A percentile compares a stretch with the other conserved stretches of the same genome.
Evolutionary conservation across 1,139 yeast species (phyloP).

Genomic region (Torulaspora pretoriensis): DNA sequence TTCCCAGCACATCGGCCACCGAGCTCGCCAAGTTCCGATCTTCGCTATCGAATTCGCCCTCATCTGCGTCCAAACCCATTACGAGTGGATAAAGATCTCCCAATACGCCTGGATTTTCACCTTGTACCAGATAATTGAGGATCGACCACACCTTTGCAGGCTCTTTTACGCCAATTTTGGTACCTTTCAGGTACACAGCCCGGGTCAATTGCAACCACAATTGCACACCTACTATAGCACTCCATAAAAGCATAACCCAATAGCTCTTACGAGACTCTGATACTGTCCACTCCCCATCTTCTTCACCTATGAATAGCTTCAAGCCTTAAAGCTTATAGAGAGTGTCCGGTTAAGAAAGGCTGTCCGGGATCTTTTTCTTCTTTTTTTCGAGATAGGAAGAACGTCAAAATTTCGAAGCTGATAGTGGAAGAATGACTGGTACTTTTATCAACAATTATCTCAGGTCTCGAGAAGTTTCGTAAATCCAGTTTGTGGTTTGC

Average conservation of each 20-base stretch:
- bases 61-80: conserved; percentile 16
- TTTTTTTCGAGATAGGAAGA: conserved; percentile 1
- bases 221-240: background rate
- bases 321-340: background rate
- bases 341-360: conserved; percentile 1
- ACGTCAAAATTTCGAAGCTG: conserved; percentile 1
- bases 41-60: conserved; percentile 6
- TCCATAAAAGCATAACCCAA: background rate
- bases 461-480: too few relatives aligned
- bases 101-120: conserved; percentile 8
- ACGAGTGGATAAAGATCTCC: conserved; percentile 20
- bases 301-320: background rate
- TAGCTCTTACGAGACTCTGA: background rate
- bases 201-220: conserved; percentile 3
- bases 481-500: too few relatives aligned
- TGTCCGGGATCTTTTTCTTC: conserved; percentile 5
- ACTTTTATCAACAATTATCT: background rate
- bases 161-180: conserved; percentile 12
- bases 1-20: conserved; percentile 1
- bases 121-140: conserved; percentile 9
- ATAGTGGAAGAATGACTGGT: conserved; percentile 1
- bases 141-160: conserved; percentile 16
- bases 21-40: background rate
- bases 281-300: background rate
- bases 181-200: conserved; percentile 2